phyloP scores from a whole-genome alignment of 768 basidiomycete species.

The Calocybe gangraenosa region DNA sequence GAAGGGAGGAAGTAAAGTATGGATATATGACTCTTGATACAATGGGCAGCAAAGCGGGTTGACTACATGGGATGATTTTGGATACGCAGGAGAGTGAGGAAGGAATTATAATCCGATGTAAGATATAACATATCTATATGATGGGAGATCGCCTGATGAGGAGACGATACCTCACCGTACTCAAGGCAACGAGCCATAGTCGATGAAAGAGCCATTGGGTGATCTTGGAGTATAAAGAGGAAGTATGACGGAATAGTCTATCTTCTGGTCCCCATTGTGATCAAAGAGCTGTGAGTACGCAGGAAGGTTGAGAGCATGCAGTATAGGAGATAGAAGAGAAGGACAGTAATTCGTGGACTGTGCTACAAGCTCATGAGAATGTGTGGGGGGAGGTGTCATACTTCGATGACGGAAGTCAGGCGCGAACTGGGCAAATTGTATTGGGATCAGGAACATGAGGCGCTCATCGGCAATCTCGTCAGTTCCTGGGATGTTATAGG shows the following conservation, averaged over 20 bases:
- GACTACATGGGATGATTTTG: no score
- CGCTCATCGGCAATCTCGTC: constrained; percentile 25
- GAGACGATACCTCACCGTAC: no score
- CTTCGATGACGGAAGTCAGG: constrained; percentile 22
- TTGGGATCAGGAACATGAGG: constrained; percentile 44
- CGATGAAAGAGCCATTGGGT: constrained; percentile 1
- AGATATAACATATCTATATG: no score
- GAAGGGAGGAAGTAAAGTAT: no score
- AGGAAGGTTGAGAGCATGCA: constrained; percentile 42
- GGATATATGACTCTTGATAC: no score
- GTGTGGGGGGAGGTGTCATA: constrained; percentile 11
- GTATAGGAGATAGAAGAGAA: constrained; percentile 14
- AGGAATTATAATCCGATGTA: no score
- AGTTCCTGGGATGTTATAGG: constrained; percentile 45
- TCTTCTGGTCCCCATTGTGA: constrained; percentile 65
- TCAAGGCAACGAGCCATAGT: no score
- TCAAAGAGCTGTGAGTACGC: constrained; percentile 79
- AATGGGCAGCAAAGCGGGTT: no score
- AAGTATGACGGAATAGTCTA: constrained; percentile 60
- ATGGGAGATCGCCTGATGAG: no score
- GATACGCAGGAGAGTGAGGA: no score
- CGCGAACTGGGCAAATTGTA: constrained; percentile 44
- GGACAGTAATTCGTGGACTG: constrained; percentile 8
- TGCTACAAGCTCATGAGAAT: not conserved
- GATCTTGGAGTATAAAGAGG: constrained; percentile 44